A percentile compares a stretch with the other conserved stretches of the same genome.
phyloP scores from a whole-genome alignment of 768 basidiomycete species.

The Fomitopsis pulvina region DNA sequence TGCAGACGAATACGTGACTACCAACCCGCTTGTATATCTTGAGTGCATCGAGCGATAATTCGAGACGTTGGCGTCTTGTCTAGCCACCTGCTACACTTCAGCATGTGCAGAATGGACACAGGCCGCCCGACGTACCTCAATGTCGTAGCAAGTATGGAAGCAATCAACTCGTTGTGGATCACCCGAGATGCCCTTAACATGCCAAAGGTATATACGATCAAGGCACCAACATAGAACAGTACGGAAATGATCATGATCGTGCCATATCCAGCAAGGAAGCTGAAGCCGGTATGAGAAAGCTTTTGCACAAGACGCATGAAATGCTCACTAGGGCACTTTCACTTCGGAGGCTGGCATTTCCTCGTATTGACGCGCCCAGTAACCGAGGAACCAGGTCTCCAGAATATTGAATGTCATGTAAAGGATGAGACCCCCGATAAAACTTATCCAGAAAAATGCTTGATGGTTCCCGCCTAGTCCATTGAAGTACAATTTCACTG shows the following conservation, averaged over 20 bases:
- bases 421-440: slow-evolving; percentile 14
- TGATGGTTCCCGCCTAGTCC: slow-evolving; percentile 19
- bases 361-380: slow-evolving; percentile 39
- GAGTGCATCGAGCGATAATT: slow-evolving; percentile 26
- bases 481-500: slow-evolving; percentile 25
- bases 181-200: slow-evolving; percentile 44
- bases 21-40: slow-evolving; percentile 13
- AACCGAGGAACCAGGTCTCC: slow-evolving; percentile 39
- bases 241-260: slow-evolving; percentile 28
- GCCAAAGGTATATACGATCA: slow-evolving; percentile 38
- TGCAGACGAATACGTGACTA: background rate
- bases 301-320: background rate
- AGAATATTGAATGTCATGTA: slow-evolving; percentile 12
- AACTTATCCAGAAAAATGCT: slow-evolving; percentile 27
- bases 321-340: slow-evolving; percentile 27
- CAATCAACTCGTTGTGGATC: slow-evolving; percentile 46
- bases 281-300: slow-evolving; percentile 16
- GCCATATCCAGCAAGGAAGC: slow-evolving; percentile 44
- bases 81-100: slow-evolving; percentile 27
- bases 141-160: slow-evolving; percentile 52
- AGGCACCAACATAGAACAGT: slow-evolving; percentile 27
- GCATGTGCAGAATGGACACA: background rate
- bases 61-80: slow-evolving; percentile 45
- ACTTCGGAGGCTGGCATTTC: slow-evolving; percentile 27
- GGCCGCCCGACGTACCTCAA: slow-evolving; percentile 35